Evolutionary conservation across 1,284 basidiomycete species (phyloP).

Genomic region (Microbotryum intermedium): DNA sequence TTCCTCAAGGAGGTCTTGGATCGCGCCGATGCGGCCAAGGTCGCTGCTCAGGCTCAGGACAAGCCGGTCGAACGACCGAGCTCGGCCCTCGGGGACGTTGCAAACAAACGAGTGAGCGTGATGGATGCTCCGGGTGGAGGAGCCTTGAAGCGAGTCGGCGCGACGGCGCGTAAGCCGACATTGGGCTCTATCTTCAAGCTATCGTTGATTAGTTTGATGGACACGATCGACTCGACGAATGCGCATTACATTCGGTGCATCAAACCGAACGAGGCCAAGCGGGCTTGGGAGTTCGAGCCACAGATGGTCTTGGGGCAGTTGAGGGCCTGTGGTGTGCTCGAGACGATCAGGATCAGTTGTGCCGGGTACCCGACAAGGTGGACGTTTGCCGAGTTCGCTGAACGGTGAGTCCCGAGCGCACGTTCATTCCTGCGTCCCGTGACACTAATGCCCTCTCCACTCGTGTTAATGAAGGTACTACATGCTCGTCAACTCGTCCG

Average conservation of each 20-base stretch:
- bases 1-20: slow-evolving; percentile 95
- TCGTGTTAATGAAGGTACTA: slow-evolving; percentile 57
- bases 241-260: slow-evolving; percentile 99
- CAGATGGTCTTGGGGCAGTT: slow-evolving; percentile 93
- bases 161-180: slow-evolving; percentile 77
- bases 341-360: slow-evolving; percentile 97
- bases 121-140: slow-evolving; percentile 42
- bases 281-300: slow-evolving; percentile 92
- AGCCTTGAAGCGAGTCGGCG: slow-evolving; percentile 54
- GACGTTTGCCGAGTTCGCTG: slow-evolving; percentile 99
- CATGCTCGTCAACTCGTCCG: slow-evolving; percentile 79
- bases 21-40: slow-evolving; percentile 63
- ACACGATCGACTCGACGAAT: slow-evolving; percentile 93
- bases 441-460: neutral
- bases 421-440: neutral
- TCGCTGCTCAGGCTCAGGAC: slow-evolving; percentile 32
- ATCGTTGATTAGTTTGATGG: slow-evolving; percentile 89
- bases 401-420: slow-evolving; percentile 55
- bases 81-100: slow-evolving; percentile 13
- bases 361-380: slow-evolving; percentile 98
- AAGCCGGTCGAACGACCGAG: slow-evolving; percentile 24
- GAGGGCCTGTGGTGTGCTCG: slow-evolving; percentile 95
- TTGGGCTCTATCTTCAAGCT: slow-evolving; percentile 98
- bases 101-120: slow-evolving; percentile 56
- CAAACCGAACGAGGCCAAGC: slow-evolving; percentile 96